These are phyloP conservation scores for Sporothrix mexicana DNA, from an alignment of 2,329 filamentous ascomycete species.

Conservation along the genomic window DNA sequence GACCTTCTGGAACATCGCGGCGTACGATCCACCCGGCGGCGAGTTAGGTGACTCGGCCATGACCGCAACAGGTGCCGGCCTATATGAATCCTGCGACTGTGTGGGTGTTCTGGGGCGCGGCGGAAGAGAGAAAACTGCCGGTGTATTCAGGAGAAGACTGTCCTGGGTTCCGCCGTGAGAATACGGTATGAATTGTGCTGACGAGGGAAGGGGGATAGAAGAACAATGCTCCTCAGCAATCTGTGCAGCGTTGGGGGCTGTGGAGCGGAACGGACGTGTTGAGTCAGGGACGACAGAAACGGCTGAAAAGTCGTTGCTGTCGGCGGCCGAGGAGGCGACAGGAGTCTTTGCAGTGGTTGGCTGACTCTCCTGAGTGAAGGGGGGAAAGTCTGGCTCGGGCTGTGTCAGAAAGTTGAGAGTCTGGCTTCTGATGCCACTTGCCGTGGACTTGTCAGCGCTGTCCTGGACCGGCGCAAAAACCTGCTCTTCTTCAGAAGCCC, in stretches of 20 bases:
- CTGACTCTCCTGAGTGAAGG: conserved; percentile 24
- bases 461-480: neutral
- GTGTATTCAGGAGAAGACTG: neutral
- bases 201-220: neutral
- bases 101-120: neutral
- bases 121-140: neutral
- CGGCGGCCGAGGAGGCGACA: neutral
- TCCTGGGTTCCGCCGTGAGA: neutral
- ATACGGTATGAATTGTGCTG: neutral
- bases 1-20: neutral
- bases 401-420: conserved; percentile 35
- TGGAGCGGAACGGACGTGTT: conserved; percentile 28
- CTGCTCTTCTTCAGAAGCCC: conserved; percentile 23
- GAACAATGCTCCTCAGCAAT: neutral
- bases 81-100: neutral
- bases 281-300: conserved; percentile 34
- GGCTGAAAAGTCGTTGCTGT: conserved; percentile 11
- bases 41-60: conserved; percentile 15
- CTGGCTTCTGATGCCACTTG: conserved; percentile 3
- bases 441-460: conserved; percentile 2
- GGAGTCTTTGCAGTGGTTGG: neutral
- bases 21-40: neutral
- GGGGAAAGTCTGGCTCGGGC: conserved; percentile 32
- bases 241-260: conserved; percentile 10
- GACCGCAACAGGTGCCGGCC: neutral